These are phyloP conservation scores for Wickerhamiella pararugosa DNA, from an alignment of 1,139 yeast genomes.

Conservation along the genomic window DNA sequence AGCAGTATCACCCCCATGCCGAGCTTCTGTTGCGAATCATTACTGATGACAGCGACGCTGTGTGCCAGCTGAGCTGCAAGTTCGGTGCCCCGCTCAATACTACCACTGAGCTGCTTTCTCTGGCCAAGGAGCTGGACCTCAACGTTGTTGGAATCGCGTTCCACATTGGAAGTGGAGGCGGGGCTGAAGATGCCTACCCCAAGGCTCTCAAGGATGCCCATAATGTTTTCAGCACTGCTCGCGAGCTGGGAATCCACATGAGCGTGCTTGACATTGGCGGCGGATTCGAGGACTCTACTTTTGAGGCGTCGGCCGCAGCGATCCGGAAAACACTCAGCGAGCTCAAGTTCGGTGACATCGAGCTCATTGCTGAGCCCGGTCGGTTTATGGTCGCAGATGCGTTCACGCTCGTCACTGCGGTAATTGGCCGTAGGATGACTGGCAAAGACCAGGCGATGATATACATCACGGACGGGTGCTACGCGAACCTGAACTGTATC, in stretches of 20 bases:
- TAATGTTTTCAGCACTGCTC: conserved; percentile 48
- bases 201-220: conserved; percentile 62
- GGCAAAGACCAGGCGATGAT: conserved; percentile 32
- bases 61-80: conserved; percentile 76
- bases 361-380: conserved; percentile 79
- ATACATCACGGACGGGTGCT: conserved; percentile 88
- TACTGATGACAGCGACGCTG: conserved; percentile 82
- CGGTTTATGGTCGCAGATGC: conserved; percentile 78
- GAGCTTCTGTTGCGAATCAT: conserved; percentile 64
- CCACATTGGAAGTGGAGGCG: conserved; percentile 93
- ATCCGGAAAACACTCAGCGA: conserved; percentile 41
- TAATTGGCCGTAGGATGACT: conserved; percentile 62
- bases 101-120: conserved; percentile 41
- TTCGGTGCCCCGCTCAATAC: conserved; percentile 63
- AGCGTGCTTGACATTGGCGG: conserved; percentile 78
- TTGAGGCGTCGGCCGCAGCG: conserved; percentile 44
- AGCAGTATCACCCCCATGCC: conserved; percentile 50
- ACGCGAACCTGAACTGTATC: conserved; percentile 89
- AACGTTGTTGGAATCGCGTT: conserved; percentile 75
- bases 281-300: conserved; percentile 64
- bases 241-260: conserved; percentile 33
- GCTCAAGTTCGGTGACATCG: conserved; percentile 19
- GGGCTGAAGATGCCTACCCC: conserved; percentile 52
- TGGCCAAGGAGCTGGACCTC: conserved; percentile 48
- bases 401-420: conserved; percentile 69